Conservation (phyloP, 2,329 filamentous ascomycete species). For the Fusarium citri region DNA sequence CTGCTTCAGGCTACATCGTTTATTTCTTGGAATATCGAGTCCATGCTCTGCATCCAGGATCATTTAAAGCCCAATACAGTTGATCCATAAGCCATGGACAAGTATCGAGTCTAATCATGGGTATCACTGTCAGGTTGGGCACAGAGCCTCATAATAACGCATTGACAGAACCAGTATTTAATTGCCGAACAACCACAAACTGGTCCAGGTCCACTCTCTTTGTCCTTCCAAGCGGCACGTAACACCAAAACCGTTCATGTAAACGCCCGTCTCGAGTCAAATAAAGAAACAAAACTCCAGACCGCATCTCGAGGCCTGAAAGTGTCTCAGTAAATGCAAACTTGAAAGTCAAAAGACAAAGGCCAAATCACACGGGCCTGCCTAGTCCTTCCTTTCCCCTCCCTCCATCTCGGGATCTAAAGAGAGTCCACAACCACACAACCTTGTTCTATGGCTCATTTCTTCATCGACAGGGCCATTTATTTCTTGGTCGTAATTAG, state of each 20-base stretch:
- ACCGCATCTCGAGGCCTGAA: neutral
- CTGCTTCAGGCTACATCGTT: constrained; percentile 3
- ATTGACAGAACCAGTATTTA: constrained; percentile 7
- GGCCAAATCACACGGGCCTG: constrained; percentile 28
- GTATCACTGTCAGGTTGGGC: constrained; percentile 13
- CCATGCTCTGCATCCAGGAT: neutral
- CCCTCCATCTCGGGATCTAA: constrained; percentile 36
- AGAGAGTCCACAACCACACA: neutral
- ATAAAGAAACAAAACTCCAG: neutral
- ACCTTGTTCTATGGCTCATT: constrained; percentile 12
- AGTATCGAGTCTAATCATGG: constrained; percentile 3
- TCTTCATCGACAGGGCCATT: constrained; percentile 32
- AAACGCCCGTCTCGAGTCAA: constrained; percentile 17
- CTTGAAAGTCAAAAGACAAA: constrained; percentile 7
- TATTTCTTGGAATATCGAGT: constrained; percentile 1
- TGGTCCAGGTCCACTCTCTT: constrained; percentile 8
- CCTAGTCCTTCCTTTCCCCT: constrained; percentile 5
- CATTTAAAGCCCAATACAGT: constrained; percentile 5
- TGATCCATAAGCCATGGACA: constrained; percentile 19
- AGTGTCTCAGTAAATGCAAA: neutral
- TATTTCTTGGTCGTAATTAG: constrained; percentile 3
- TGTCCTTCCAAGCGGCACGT: constrained; percentile 17
- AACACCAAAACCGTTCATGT: constrained; percentile 20
- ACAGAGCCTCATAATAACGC: constrained; percentile 28
- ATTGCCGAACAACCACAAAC: constrained; percentile 3